phyloP scores from a whole-genome alignment of 371 early-diverging fungal species.

The Mortierella sp. region DNA sequence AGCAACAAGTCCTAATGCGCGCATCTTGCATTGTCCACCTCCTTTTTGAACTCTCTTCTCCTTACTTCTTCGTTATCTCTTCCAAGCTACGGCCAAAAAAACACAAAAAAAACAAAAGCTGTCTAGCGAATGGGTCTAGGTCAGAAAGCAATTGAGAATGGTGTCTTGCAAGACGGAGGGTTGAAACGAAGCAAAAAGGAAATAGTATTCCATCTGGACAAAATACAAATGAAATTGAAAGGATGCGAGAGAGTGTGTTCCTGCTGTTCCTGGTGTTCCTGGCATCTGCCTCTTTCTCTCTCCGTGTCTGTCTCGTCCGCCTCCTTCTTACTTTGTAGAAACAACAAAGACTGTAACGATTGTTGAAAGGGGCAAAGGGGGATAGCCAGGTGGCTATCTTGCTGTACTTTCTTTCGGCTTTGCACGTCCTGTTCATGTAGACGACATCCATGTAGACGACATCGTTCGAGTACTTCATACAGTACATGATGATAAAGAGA shows the following conservation, averaged over 20 bases:
- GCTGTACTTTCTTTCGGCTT: too few species aligned
- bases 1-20: not conserved
- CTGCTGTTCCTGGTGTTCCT: not conserved
- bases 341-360: too few species aligned
- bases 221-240: not conserved
- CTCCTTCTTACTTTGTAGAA: not conserved
- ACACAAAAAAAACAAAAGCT: not conserved
- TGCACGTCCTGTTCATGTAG: too few species aligned
- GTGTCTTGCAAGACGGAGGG: not conserved
- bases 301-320: not conserved
- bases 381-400: too few species aligned
- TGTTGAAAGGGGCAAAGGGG: too few species aligned
- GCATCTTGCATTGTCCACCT: not conserved
- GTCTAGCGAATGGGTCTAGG: not conserved
- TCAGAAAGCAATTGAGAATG: not conserved
- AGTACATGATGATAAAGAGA: too few species aligned
- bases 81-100: too few species aligned
- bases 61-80: not conserved
- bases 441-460: too few species aligned
- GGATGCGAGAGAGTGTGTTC: not conserved
- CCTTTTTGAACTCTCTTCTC: not conserved
- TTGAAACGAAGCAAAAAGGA: slow-evolving; percentile 20
- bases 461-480: too few species aligned
- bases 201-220: slow-evolving; percentile 38
- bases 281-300: not conserved